phyloP scores from a whole-genome alignment of 176 grass and related monocot species.

The Carex scoparia region DNA sequence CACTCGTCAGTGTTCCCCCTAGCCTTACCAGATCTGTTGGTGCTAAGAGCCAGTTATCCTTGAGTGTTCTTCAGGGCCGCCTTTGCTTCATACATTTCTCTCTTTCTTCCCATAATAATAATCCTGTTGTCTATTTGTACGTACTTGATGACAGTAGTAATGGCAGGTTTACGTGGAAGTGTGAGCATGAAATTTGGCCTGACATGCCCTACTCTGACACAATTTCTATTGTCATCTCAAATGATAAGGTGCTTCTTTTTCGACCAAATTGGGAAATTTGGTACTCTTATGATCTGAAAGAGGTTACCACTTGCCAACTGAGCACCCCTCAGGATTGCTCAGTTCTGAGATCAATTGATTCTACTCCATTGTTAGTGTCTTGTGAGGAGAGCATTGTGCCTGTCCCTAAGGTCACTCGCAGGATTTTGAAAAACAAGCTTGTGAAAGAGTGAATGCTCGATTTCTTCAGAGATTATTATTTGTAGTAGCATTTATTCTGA shows the following conservation, averaged over 20 bases:
- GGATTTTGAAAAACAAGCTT: slow-evolving; percentile 2
- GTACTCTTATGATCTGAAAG: background rate
- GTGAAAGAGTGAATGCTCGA: background rate
- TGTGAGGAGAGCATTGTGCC: slow-evolving; percentile 9
- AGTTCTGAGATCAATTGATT: slow-evolving; percentile 12
- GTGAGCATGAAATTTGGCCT: slow-evolving; percentile 20
- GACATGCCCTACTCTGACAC: slow-evolving; percentile 6
- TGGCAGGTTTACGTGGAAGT: background rate
- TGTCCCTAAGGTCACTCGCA: background rate
- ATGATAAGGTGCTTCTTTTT: slow-evolving; percentile 5
- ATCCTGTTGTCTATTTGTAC: background rate
- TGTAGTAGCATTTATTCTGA: background rate
- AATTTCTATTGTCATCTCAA: background rate
- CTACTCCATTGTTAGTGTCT: background rate
- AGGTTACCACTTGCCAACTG: background rate
- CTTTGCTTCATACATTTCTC: slow-evolving; percentile 13
- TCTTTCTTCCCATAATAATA: background rate
- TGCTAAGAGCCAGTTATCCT: slow-evolving; percentile 1
- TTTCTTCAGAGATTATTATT: background rate
- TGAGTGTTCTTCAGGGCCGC: background rate
- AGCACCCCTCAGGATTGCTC: background rate
- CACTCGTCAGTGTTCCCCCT: background rate
- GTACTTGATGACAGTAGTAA: background rate
- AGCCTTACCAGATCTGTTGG: background rate
- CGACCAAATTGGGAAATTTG: slow-evolving; percentile 8